These are phyloP conservation scores for Lepiota venenata DNA, from an alignment of 768 basidiomycete species.

Conservation along the genomic window DNA sequence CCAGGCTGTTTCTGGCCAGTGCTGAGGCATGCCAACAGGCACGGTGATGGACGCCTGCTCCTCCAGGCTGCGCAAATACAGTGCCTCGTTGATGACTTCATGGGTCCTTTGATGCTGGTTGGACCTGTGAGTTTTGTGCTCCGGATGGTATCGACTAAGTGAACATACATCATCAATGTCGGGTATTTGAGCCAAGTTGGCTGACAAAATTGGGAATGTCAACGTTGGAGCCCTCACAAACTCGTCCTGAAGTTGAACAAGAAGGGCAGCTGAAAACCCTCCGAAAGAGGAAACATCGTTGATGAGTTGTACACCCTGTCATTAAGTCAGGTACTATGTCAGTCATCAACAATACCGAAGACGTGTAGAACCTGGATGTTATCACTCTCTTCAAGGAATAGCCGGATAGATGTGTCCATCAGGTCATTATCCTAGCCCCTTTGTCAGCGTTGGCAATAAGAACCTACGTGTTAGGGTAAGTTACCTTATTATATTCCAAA, in stretches of 20 bases:
- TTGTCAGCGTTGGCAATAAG: neutral
- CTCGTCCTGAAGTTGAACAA: conserved; percentile 65
- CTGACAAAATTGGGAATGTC: conserved; percentile 56
- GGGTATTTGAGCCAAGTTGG: conserved; percentile 26
- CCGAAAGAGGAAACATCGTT: conserved; percentile 64
- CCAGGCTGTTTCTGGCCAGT: conserved; percentile 33
- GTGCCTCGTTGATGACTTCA: conserved; percentile 58
- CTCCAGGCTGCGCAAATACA: conserved; percentile 48
- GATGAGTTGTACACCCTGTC: conserved; percentile 67
- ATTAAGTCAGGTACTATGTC: neutral
- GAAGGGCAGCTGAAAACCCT: conserved; percentile 55
- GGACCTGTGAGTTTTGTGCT: conserved; percentile 3
- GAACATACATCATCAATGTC: conserved; percentile 43
- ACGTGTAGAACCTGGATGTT: conserved; percentile 55
- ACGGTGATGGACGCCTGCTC: conserved; percentile 48
- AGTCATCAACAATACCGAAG: neutral
- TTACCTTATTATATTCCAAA: conserved; percentile 51
- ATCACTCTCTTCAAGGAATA: conserved; percentile 74
- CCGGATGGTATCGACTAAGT: conserved; percentile 6
- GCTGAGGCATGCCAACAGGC: conserved; percentile 43
- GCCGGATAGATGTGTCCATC: conserved; percentile 67
- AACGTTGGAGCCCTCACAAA: conserved; percentile 58
- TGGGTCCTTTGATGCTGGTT: conserved; percentile 33
- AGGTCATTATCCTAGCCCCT: conserved; percentile 50
- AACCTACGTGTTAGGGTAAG: conserved; percentile 7